Percentiles rank a stretch among this genome's conserved stretches.
phyloP scores from a whole-genome alignment of 345 rosid species.

The Boechera divaricarpa region DNA sequence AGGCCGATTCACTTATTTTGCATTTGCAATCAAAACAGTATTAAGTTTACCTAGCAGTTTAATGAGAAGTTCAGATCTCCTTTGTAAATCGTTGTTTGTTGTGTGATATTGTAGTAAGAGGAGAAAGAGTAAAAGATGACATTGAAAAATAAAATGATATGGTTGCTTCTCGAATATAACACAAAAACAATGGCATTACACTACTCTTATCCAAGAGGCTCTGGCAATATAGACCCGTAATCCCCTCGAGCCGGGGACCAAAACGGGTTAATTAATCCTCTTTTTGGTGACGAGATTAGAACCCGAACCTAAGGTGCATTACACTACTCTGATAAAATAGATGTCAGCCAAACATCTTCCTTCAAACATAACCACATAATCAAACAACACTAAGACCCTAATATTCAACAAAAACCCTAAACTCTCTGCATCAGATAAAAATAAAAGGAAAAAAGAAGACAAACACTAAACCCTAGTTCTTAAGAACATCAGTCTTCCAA shows the following conservation, averaged over 20 bases:
- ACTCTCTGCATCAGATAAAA: constrained; percentile 30
- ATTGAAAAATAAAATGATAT: constrained; percentile 1
- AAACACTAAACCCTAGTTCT: constrained; percentile 39
- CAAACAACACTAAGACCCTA: constrained; percentile 35
- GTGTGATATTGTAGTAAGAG: not conserved
- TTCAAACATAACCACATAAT: constrained; percentile 25
- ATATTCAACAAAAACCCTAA: constrained; percentile 25
- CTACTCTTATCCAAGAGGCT: not conserved
- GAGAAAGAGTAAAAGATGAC: not conserved
- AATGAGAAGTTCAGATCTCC: too few species aligned
- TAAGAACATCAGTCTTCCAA: constrained; percentile 31
- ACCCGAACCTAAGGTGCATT: constrained; percentile 22
- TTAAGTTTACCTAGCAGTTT: too few species aligned
- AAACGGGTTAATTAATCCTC: too few species aligned
- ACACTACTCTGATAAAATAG: constrained; percentile 34
- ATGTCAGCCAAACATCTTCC: constrained; percentile 33
- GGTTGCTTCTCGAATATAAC: constrained; percentile 12
- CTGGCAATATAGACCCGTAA: not conserved
- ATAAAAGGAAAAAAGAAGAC: not conserved
- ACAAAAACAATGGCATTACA: not conserved
- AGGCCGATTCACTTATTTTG: too few species aligned
- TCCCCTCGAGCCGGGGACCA: not conserved
- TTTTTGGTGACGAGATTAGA: not conserved
- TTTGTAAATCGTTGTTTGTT: not conserved
- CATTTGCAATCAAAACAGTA: too few species aligned